Conservation (phyloP, 352 stramenopile species). For the Globisporangium orthogonon region DNA sequence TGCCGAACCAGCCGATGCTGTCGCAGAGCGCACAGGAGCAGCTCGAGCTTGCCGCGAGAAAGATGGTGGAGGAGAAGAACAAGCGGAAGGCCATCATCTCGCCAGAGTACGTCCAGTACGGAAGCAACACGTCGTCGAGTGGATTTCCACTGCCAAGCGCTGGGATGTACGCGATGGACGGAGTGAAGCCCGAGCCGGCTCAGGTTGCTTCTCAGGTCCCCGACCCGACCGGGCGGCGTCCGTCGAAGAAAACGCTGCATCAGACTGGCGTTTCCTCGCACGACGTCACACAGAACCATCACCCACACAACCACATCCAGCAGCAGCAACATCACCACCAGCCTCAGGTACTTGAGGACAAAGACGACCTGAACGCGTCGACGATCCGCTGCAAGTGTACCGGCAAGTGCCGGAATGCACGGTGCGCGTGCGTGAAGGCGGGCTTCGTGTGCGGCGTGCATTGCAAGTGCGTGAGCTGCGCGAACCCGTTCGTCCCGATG, state of each 20-base stretch:
- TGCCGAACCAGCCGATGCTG: constrained; percentile 2
- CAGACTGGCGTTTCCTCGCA: constrained; percentile 17
- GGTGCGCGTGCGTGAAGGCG: constrained; percentile 75
- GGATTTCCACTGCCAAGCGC: not conserved
- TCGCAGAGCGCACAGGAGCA: constrained; percentile 36
- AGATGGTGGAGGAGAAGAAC: constrained; percentile 61
- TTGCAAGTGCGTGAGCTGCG: constrained; percentile 75
- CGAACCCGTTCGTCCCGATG: constrained; percentile 80
- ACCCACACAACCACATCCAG: not conserved
- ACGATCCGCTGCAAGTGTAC: constrained; percentile 71
- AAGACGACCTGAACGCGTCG: constrained; percentile 19
- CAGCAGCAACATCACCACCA: not conserved
- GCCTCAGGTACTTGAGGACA: constrained; percentile 11
- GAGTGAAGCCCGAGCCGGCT: constrained; percentile 9
- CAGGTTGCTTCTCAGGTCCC: constrained; percentile 48
- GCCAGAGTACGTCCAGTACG: constrained; percentile 79
- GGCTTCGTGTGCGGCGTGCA: constrained; percentile 70
- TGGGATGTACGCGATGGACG: constrained; percentile 9
- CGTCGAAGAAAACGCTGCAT: constrained; percentile 64
- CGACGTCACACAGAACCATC: not conserved
- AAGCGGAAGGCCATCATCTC: constrained; percentile 81
- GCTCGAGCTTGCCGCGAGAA: constrained; percentile 30
- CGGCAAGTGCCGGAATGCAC: constrained; percentile 77
- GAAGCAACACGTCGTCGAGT: constrained; percentile 10
- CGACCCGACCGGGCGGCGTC: constrained; percentile 50